Base-by-base conservation (phyloP, 805 yeast genomes). In the Torulaspora gathmanii region DNA sequence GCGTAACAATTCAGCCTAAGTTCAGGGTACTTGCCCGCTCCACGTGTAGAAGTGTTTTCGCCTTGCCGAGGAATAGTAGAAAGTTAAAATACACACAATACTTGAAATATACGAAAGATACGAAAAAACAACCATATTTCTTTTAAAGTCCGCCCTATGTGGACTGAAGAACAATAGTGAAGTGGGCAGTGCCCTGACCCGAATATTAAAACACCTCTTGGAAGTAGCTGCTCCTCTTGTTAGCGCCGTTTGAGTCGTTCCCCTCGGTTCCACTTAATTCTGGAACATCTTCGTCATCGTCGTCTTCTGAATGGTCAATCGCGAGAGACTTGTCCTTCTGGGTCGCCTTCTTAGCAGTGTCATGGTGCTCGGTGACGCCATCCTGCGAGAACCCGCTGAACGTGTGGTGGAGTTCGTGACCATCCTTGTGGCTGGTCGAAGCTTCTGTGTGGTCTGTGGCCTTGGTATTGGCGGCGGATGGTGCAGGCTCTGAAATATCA, bases 311-410 rank as follows among this genome's bases (percentile, higher is more conserved):
- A 27, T 46, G 50, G 13, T 45, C 42, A 12, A 37, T 22, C 16
- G 51, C 31, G 27, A 26, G 22, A 27, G 33, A 20, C 38, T 31
- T 12, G 25, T 20, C 19, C 13, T 34, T 41, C 27, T 36, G 19
- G n/a, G 30, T 41, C 50, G 9, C 47, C 50, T 28, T 51, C 54
- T 36, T 35, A 16, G 13, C 41, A 28, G 31, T 29, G 10, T 28
- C 48, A 8, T 45, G 40, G 13, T 49, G 49, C 11, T 49, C 55
- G 17, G 46, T 46, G 25, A 54, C 44, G 1, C 61, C 52, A 10
- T 58, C 61, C 43, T 61, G 64, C 5, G 62, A 59, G 31, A 59
- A 61, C 9, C 63, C 63, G 44, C 63, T 60, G 36, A 58, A 60
- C 6, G 63, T 51, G 11, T 55, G 57, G 22, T 49, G 47, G 19